Evolutionary conservation across 2,329 filamentous ascomycete species (phyloP).

Genomic region (Escovopsis sp.): DNA sequence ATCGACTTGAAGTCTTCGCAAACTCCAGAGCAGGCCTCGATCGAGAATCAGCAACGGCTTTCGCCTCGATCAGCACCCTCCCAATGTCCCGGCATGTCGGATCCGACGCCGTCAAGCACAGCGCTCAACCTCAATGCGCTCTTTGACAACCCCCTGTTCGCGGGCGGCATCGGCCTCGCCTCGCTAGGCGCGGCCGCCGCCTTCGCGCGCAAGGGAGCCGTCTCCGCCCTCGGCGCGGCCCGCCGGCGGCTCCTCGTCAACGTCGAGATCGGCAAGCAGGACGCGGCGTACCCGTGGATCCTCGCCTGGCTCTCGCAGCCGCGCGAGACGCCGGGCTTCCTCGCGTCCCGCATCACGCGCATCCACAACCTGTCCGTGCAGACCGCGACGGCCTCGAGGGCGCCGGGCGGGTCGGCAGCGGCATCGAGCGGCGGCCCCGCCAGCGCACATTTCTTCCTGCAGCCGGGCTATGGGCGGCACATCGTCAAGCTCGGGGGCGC

Average conservation of each 20-base stretch:
- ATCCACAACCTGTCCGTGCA: conserved; percentile 44
- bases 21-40: too few species aligned
- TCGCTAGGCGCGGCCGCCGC: conserved; percentile 70
- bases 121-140: conserved; percentile 39
- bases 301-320: conserved; percentile 86
- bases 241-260: conserved; percentile 82
- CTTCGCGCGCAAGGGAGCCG: conserved; percentile 62
- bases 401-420: conserved; percentile 40
- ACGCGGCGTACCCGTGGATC: conserved; percentile 88
- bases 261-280: conserved; percentile 87
- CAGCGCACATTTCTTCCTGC: conserved; percentile 69
- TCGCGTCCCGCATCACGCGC: conserved; percentile 41
- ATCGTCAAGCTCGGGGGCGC: conserved; percentile 75
- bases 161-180: conserved; percentile 76
- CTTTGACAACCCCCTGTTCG: conserved; percentile 48
- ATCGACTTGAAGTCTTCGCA: not conserved
- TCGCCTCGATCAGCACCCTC: not conserved
- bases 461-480: conserved; percentile 82
- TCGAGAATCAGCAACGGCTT: not conserved
- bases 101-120: conserved; percentile 15
- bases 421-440: conserved; percentile 51
- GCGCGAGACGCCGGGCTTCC: conserved; percentile 46
- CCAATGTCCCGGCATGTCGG: conserved; percentile 14
- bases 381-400: conserved; percentile 44
- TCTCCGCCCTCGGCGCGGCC: conserved; percentile 57